Evolutionary conservation across 106 monocot genomes (phyloP).

Genomic region (Triglochin maritima): DNA sequence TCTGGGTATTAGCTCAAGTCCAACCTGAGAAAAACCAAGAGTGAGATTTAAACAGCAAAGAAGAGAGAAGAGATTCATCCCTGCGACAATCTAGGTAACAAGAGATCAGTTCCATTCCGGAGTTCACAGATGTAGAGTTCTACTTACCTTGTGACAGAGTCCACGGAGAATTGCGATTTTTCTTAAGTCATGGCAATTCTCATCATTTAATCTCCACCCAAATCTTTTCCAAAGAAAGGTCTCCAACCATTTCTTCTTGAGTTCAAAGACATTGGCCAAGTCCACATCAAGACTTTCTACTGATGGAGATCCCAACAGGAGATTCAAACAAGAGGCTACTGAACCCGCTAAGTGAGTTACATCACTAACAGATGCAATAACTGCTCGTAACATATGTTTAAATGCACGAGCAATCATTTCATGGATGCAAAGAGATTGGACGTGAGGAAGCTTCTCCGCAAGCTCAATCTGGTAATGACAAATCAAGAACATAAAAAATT

Average conservation of each 20-base stretch:
- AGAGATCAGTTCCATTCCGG: too few species aligned
- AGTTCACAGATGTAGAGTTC: too few species aligned
- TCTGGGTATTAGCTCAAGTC: constrained; percentile 79
- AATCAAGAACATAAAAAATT: not conserved
- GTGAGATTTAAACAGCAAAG: not conserved
- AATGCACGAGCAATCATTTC: constrained; percentile 91
- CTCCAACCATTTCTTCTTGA: constrained; percentile 66
- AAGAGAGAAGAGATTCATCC: not conserved
- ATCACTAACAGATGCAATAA: constrained; percentile 60
- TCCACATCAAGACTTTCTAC: constrained; percentile 28
- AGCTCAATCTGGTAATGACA: constrained; percentile 59
- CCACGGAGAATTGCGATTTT: constrained; percentile 88
- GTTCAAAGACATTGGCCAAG: constrained; percentile 25
- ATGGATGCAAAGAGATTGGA: constrained; percentile 87
- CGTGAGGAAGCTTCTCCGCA: constrained; percentile 87
- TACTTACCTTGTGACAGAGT: constrained; percentile 76
- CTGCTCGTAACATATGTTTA: constrained; percentile 82
- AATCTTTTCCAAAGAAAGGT: constrained; percentile 65
- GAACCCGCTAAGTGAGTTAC: constrained; percentile 45
- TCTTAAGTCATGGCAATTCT: constrained; percentile 42
- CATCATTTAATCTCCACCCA: constrained; percentile 73
- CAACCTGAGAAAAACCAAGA: constrained; percentile 41
- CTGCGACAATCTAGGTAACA: too few species aligned
- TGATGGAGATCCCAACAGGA: constrained; percentile 59
- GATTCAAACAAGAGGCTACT: constrained; percentile 67